Conservation (phyloP, 225 moss, liverwort and hornwort species). For the Neckera pumila region DNA sequence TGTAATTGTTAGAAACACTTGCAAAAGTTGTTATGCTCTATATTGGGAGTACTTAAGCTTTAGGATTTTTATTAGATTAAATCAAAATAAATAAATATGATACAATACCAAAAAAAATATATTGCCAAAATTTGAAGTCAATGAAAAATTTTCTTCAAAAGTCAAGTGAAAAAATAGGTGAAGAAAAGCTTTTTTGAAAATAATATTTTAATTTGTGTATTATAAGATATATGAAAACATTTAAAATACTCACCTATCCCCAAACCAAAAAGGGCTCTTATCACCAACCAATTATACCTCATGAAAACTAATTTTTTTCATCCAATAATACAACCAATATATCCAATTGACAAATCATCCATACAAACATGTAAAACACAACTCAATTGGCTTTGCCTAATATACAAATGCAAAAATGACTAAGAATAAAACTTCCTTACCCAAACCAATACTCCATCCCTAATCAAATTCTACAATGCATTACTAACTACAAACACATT, state of each 20-base stretch:
- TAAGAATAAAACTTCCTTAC: background rate
- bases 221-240: background rate
- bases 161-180: background rate
- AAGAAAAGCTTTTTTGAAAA: background rate
- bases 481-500: background rate
- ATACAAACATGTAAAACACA: background rate
- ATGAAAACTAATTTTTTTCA: background rate
- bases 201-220: background rate
- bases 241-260: no score
- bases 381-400: background rate
- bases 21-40: background rate
- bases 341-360: background rate
- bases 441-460: background rate
- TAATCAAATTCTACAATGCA: background rate
- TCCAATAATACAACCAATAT: background rate
- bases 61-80: accelerated
- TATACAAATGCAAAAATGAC: background rate
- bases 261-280: background rate
- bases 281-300: background rate
- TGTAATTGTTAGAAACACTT: background rate
- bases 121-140: background rate
- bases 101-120: background rate
- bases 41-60: background rate
- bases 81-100: no score
- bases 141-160: background rate